These are phyloP conservation scores for Annulohypoxylon bovei DNA, from an alignment of 495 filamentous ascomycete genomes.

Conservation along the genomic window DNA sequence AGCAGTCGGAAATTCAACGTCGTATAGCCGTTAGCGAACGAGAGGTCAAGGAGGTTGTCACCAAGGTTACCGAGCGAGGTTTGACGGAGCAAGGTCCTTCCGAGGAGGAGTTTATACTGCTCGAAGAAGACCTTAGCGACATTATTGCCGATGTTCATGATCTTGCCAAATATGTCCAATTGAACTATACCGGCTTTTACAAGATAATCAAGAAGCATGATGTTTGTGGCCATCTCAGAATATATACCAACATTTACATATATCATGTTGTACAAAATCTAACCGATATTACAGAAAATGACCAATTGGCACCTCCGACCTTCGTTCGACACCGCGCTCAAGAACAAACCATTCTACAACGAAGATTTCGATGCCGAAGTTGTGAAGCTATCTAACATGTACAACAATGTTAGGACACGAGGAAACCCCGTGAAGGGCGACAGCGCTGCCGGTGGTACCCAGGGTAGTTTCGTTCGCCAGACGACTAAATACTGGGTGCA, in stretches of 20 bases:
- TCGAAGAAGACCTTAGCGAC: constrained; percentile 95
- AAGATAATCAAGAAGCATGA: constrained; percentile 99
- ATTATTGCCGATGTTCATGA: constrained; percentile 99
- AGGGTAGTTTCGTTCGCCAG: constrained; percentile 96
- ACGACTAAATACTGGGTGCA: constrained; percentile 99
- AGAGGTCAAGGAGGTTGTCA: constrained; percentile 88
- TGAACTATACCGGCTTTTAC: constrained; percentile 99
- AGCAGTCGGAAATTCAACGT: constrained; percentile 91
- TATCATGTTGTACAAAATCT: constrained; percentile 23
- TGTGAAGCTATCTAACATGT: constrained; percentile 93
- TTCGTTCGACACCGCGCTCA: constrained; percentile 90
- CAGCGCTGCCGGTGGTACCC: constrained; percentile 85
- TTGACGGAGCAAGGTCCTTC: constrained; percentile 67
- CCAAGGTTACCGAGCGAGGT: constrained; percentile 69
- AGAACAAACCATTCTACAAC: constrained; percentile 96
- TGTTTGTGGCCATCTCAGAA: constrained; percentile 61
- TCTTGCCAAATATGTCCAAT: constrained; percentile 95
- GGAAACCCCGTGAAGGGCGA: constrained; percentile 94
- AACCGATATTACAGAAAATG: constrained; percentile 73
- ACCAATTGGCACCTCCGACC: constrained; percentile 93
- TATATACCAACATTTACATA: not conserved
- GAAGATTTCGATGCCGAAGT: constrained; percentile 98
- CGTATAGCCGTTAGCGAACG: constrained; percentile 86
- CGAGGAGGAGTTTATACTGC: constrained; percentile 91
- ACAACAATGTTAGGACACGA: constrained; percentile 91